Evolutionary conservation across 176 grass and related monocot genomes (phyloP).

Genomic region (Zizania latifolia): DNA sequence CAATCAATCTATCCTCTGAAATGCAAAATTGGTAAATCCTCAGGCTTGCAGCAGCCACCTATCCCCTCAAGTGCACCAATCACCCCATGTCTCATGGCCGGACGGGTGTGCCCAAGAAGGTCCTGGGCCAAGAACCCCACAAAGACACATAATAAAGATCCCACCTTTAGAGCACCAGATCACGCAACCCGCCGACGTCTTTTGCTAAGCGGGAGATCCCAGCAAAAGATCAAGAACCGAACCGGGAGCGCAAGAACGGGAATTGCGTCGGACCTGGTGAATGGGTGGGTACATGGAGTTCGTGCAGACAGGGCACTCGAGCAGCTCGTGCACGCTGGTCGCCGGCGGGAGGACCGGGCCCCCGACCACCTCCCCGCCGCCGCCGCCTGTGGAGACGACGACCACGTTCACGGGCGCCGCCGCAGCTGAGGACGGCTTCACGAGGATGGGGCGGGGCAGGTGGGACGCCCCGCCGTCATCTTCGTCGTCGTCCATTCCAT

Average conservation of each 20-base stretch:
- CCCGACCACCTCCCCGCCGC: not conserved
- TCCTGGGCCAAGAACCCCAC: not conserved
- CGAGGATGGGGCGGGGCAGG: conserved; percentile 41
- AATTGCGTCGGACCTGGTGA: conserved; percentile 56
- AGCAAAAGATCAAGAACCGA: not conserved
- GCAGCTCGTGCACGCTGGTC: conserved; percentile 55
- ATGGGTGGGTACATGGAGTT: conserved; percentile 63
- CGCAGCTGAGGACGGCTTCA: conserved; percentile 34
- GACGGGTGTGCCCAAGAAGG: not conserved
- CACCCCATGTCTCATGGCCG: not conserved
- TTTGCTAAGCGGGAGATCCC: not conserved
- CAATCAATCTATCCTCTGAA: not conserved
- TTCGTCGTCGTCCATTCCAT: conserved; percentile 55
- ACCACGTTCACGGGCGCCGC: conserved; percentile 5
- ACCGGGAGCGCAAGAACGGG: not conserved
- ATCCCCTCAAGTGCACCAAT: not conserved
- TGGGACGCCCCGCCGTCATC: conserved; percentile 27
- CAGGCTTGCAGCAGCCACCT: not conserved
- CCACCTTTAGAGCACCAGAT: not conserved
- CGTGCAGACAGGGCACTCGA: conserved; percentile 59
- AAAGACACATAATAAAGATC: conserved; percentile 19
- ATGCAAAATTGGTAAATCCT: not conserved
- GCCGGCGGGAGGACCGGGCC: not conserved
- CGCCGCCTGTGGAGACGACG: conserved; percentile 20
- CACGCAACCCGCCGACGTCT: not conserved